Evolutionary conservation across 768 basidiomycete genomes (phyloP), one percentile per base, ranked within the genome.

Genomic region (Pulveroboletus sp.): DNA sequence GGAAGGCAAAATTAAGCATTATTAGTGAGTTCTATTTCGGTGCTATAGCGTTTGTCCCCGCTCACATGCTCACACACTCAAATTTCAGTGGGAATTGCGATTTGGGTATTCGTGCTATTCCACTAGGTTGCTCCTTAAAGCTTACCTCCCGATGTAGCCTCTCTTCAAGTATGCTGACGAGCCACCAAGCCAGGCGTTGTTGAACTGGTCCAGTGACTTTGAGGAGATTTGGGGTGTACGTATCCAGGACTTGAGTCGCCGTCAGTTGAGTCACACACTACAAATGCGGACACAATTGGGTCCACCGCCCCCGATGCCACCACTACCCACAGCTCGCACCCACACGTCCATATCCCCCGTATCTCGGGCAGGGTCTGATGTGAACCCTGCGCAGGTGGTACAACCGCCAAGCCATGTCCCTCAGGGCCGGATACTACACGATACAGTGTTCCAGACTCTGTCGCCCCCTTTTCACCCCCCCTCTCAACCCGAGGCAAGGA

Each of bases 171-270:
- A 86, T 59, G 76, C 75, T 49, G 74, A 78, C 50, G 70, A 76
- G 26, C 79, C 84, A 50, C 80, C 61, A 17, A 51, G 80, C 51
- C 69, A 73, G 24, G 73, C 73, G 48, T 60, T 87, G 53, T 72
- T 76, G n/a, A 69, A 66, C 33, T 85, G 81, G 84, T 78, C 74
- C 44, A 68, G 71, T 33, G 79, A 83, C 38, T 85, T 84, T 47
- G 81, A 84, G 60, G 82, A 82, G 50, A 64, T 77, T 17, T 85
- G 80, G 78, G 86, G 86, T 18, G 78, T 82, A 47, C 74, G 75
- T 49, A 74, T 82, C 26, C 69, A 71, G 26, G 81, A 83, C 45
- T 49, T 69, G 72, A 48, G 74, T 67, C 33, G 70, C 14, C 49
- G 58, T 42, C 55, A 59, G 28, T 50, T 49, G 26, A 53, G 57